These are phyloP conservation scores for Chrysosporium queenslandicum DNA, from an alignment of 2,329 filamentous ascomycete species.

Conservation along the genomic window DNA sequence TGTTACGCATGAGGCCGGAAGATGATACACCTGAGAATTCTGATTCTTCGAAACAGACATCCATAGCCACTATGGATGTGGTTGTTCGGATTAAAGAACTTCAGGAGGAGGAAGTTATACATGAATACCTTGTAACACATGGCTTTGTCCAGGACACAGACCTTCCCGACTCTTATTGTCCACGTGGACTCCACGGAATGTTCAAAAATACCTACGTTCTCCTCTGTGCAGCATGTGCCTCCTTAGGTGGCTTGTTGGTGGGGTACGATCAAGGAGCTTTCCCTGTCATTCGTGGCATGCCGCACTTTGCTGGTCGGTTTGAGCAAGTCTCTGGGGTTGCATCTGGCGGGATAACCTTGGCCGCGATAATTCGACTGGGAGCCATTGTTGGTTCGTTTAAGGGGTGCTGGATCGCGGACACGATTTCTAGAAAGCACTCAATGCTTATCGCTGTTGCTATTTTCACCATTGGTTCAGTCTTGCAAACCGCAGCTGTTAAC, in stretches of 20 bases:
- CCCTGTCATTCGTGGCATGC: not conserved
- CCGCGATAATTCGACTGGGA: not conserved
- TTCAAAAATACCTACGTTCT: not conserved
- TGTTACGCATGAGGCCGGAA: too few relatives aligned
- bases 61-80: too few relatives aligned
- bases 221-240: not conserved
- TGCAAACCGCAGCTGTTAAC: slow-evolving; percentile 59
- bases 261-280: not conserved
- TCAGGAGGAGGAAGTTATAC: not conserved
- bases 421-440: not conserved
- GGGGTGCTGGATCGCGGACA: not conserved
- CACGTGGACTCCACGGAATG: not conserved
- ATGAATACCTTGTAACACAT: not conserved
- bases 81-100: not conserved
- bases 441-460: slow-evolving; percentile 51
- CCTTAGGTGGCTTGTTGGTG: not conserved
- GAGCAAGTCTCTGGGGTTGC: not conserved
- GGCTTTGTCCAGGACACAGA: not conserved
- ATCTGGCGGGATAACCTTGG: not conserved
- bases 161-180: not conserved
- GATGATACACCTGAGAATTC: too few relatives aligned
- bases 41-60: too few relatives aligned
- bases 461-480: slow-evolving; percentile 60
- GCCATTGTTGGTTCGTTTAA: not conserved
- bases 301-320: not conserved